A percentile compares a stretch with the other conserved stretches of the same genome.
phyloP scores from a whole-genome alignment of 331 rosid genomes.

The Telfairia occidentalis region DNA sequence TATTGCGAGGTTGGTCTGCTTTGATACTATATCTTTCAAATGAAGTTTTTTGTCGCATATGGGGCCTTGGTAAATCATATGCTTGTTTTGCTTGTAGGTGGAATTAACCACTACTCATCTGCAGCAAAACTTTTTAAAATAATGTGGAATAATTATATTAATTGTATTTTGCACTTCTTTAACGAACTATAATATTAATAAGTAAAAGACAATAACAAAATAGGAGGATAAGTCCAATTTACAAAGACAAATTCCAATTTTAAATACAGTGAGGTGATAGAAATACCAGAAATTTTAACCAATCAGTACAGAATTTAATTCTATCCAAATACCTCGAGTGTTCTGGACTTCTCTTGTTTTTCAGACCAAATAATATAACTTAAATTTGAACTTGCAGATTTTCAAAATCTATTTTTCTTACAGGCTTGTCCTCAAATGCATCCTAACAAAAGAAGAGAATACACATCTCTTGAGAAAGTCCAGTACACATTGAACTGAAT shows the following conservation, averaged over 20 bases:
- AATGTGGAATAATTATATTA: neutral
- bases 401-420: neutral
- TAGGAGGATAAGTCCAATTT: neutral
- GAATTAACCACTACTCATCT: neutral
- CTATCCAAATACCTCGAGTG: neutral
- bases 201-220: neutral
- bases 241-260: neutral
- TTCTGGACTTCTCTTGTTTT: neutral
- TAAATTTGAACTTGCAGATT: neutral
- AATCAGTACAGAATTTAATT: neutral
- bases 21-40: slow-evolving; percentile 8
- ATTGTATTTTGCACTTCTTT: neutral
- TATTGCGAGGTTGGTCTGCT: slow-evolving; percentile 66
- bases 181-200: neutral
- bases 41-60: neutral
- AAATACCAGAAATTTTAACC: neutral
- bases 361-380: neutral
- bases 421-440: neutral
- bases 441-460: neutral
- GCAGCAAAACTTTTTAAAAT: neutral
- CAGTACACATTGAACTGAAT: neutral
- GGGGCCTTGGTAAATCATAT: neutral
- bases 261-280: neutral
- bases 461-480: neutral
- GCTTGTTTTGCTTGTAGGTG: neutral